A percentile compares a stretch with the other conserved stretches of the same genome.
Evolutionary conservation across 441 rosid species (phyloP).

Genomic region (Populus hybrid): DNA sequence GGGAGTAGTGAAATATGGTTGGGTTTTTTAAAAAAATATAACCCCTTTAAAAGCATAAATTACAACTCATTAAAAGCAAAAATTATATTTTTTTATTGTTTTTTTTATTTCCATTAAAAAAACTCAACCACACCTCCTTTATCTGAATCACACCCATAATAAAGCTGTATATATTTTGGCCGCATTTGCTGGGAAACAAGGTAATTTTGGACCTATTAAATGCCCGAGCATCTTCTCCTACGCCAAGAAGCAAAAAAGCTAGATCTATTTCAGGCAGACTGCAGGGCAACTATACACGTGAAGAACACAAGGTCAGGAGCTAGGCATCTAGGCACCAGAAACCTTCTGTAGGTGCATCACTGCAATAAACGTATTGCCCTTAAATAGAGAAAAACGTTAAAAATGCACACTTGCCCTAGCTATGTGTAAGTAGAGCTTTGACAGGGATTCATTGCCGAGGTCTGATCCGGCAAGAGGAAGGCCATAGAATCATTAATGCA

Average conservation of each 20-base stretch:
- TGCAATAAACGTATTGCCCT: neutral
- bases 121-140: too few species aligned
- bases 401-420: neutral
- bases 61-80: too few species aligned
- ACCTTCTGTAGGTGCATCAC: neutral
- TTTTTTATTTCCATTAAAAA: too few species aligned
- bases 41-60: too few species aligned
- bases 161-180: neutral
- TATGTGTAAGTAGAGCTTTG: too few species aligned
- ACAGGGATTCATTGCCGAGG: too few species aligned
- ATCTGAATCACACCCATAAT: too few species aligned
- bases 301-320: neutral
- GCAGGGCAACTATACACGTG: neutral
- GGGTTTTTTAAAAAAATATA: too few species aligned
- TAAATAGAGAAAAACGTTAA: neutral
- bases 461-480: too few species aligned
- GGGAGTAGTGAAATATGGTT: too few species aligned
- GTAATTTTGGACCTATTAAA: neutral
- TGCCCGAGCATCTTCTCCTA: neutral
- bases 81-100: too few species aligned
- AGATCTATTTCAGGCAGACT: neutral
- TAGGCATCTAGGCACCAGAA: neutral
- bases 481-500: too few species aligned
- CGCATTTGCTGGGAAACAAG: neutral
- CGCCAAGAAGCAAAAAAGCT: neutral